Evolutionary conservation across 208 protist genomes (phyloP).

Genomic region (Trypanosoma melophagium): DNA sequence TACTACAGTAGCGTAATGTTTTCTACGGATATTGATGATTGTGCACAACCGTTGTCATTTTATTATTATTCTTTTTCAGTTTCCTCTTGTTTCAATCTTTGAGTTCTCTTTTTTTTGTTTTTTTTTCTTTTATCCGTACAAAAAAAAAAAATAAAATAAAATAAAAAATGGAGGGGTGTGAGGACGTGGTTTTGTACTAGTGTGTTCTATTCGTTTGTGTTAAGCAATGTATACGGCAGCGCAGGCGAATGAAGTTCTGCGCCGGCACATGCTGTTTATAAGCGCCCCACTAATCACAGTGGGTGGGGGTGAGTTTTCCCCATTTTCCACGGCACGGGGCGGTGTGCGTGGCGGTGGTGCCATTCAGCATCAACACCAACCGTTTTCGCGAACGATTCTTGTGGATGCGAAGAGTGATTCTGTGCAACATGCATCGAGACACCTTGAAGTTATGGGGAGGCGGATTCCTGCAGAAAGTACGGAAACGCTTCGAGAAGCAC

Average conservation of each 20-base stretch:
- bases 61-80: too few species aligned
- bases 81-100: too few species aligned
- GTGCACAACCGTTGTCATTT: too few species aligned
- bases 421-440: constrained; percentile 19
- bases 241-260: constrained; percentile 18
- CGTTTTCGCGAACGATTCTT: constrained; percentile 16
- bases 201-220: too few species aligned
- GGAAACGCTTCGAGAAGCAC: constrained; percentile 14
- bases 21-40: neutral
- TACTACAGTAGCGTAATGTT: neutral
- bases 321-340: neutral
- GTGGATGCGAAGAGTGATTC: constrained; percentile 19
- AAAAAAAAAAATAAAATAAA: too few species aligned
- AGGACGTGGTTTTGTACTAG: too few species aligned
- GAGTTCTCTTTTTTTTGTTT: too few species aligned
- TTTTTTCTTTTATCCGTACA: too few species aligned
- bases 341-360: constrained; percentile 5
- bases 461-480: neutral
- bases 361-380: neutral
- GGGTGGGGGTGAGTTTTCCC: neutral
- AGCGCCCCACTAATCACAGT: constrained; percentile 9
- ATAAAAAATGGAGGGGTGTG: too few species aligned
- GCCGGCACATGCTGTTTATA: constrained; percentile 26
- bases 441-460: constrained; percentile 19
- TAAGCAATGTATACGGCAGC: constrained; percentile 6